Evolutionary conservation across 768 basidiomycete species (phyloP), one percentile per base, ranked within the genome.

Genomic region (Phaeotremella fagi): DNA sequence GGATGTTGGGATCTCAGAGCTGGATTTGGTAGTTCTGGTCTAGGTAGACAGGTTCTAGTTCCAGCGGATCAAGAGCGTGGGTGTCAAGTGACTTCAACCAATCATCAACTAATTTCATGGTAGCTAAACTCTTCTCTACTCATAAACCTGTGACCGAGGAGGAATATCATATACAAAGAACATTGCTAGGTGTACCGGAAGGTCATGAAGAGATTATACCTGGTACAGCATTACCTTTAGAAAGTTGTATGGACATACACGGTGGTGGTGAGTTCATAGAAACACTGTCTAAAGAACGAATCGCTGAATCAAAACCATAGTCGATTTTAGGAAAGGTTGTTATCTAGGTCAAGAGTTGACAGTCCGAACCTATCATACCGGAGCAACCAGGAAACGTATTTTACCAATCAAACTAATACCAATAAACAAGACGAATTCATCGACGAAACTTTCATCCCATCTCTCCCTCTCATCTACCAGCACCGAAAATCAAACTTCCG

Each of bases 281-380:
- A 38, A 31, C 28, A 44, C n/a, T 15, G n/a, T 27, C 12, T 26
- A 23, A 14, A 26, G 36, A 20, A 45, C 25, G 53, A 20, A 25
- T 35, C 22, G 7, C 25, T 44, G 18, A 29, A 51, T 41, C 49
- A 55, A 43, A 57, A 36, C 36, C 35, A 3, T 59, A 86, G 92
- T 98, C 70, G 90, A 97, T 75, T 97, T 95, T 73, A 79, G 88
- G 52, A 99, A 99, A 77, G 95, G 95, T 2, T 99, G 95, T 70
- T 98, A 97, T 68, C 85, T 98, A 4, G 95, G 95, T 7, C 95
- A 99, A 78, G 95, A 98, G 66, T 79, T 98, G 35, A 97, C 92
- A 0, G 92, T 95, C 4, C 82, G 95, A 47, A 97, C 94, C 31
- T 94, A 94, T 73, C 90, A 97, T 72, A 97, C 87, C 4, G 95